These are phyloP conservation scores for Rhodosporidiobolus sp. DNA, from an alignment of 768 basidiomycete genomes.

Conservation along the genomic window DNA sequence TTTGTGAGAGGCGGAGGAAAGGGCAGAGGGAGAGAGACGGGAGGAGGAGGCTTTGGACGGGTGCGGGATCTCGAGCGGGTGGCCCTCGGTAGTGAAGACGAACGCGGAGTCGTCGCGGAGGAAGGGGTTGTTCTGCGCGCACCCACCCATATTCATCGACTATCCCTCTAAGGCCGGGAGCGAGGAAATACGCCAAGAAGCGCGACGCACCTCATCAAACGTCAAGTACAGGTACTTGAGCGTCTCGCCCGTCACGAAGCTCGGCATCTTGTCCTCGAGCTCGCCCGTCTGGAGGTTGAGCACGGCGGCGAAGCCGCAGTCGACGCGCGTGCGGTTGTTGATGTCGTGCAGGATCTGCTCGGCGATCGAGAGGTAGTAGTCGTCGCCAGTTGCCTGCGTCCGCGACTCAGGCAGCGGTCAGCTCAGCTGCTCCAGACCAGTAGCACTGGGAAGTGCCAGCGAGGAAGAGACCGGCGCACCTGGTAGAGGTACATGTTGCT, in stretches of 20 bases:
- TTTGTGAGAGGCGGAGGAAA: neutral
- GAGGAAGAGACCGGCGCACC: slow-evolving; percentile 53
- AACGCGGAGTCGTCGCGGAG: slow-evolving; percentile 76
- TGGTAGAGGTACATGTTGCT: slow-evolving; percentile 94
- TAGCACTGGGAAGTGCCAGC: neutral
- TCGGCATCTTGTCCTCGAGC: slow-evolving; percentile 93
- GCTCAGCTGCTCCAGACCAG: too few species aligned
- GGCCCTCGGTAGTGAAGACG: slow-evolving; percentile 94
- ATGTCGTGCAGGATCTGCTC: slow-evolving; percentile 79
- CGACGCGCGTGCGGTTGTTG: slow-evolving; percentile 67
- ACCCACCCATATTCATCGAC: too few species aligned
- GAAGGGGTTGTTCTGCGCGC: slow-evolving; percentile 67
- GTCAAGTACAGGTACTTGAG: slow-evolving; percentile 83
- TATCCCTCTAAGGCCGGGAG: too few species aligned
- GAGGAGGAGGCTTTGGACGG: slow-evolving; percentile 49
- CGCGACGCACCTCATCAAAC: slow-evolving; percentile 55
- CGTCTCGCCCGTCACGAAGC: slow-evolving; percentile 56
- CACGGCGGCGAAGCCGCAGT: slow-evolving; percentile 81
- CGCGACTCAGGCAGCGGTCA: too few species aligned
- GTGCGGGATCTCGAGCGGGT: slow-evolving; percentile 67
- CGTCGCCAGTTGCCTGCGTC: slow-evolving; percentile 88
- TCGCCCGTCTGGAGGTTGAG: slow-evolving; percentile 64
- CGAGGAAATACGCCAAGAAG: neutral
- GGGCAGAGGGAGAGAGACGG: neutral
- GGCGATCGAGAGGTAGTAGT: slow-evolving; percentile 87